phyloP scores from a whole-genome alignment of 345 rosid species.

The Erodium maritimum region DNA sequence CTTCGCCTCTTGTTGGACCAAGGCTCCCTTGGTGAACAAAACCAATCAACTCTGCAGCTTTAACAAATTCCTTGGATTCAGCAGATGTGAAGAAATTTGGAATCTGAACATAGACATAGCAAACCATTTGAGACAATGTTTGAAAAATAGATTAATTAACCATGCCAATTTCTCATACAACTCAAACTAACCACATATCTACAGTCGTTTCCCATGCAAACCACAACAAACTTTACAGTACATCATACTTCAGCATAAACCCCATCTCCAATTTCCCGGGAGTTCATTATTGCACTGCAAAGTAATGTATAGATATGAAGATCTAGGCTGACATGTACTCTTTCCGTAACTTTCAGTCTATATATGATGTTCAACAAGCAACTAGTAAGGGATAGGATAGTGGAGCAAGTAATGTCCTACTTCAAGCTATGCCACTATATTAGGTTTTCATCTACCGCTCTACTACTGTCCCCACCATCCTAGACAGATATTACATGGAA shows the following conservation, averaged over 20 bases:
- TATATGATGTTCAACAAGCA: no score
- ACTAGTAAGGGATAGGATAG: background rate
- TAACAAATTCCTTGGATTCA: constrained; percentile 58
- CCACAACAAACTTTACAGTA: background rate
- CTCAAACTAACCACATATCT: background rate
- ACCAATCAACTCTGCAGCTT: constrained; percentile 62
- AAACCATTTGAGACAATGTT: constrained; percentile 4
- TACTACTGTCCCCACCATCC: background rate
- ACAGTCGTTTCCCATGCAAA: background rate
- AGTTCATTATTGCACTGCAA: no score
- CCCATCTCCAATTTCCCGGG: no score
- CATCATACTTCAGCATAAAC: no score
- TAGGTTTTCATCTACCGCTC: background rate
- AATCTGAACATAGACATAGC: constrained; percentile 34
- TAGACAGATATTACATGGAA: background rate
- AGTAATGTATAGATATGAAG: no score
- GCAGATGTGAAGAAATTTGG: constrained; percentile 49
- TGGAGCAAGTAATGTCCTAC: background rate
- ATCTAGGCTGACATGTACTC: background rate
- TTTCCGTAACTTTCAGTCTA: background rate
- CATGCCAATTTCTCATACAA: background rate
- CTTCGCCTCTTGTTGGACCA: constrained; percentile 87
- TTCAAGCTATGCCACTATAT: no score
- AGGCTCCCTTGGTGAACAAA: constrained; percentile 86
- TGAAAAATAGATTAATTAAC: no score